Base-by-base conservation (phyloP, 2,329 filamentous ascomycete genomes). In the Stachybotrys chlorohalonatus region DNA sequence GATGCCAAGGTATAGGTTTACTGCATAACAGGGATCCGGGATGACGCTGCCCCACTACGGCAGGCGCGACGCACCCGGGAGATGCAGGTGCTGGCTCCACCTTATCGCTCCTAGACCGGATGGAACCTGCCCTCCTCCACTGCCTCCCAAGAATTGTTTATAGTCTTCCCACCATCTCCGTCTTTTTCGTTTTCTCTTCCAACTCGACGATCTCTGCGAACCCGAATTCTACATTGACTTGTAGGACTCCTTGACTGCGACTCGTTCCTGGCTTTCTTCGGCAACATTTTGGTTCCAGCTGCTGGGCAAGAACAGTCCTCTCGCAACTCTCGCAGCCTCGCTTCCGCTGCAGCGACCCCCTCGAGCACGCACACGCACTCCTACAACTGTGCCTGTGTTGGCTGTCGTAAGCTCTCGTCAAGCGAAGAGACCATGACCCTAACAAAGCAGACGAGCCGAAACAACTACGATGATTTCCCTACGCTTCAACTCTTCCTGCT, bases 401-500 rank as follows among this genome's bases (percentile, higher is more conserved):
- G 66, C 64, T 60, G 72, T 73, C 73, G 73, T 77, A 75, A 76
- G 72, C 65, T 64, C 65, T 66, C 64, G 64, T 63, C 66, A 69
- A 68, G 63, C 67, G 58, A 55, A 66, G 63, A 71, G 70, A 69
- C 70, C 66, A 82, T 83, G 79, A 68, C 73, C 72, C 74, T 79
- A 70, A 76, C 75, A 58, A 74, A 68, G 62, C 74, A 75, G 70
- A 72, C 69, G 72, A 72, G 70, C 59, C 72, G 72, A 68, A 80
- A 79, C 73, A 79, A 87, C 71, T 79, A 83, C 61, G 81, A 90
- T 73, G 83, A 83, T 64, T 96, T 96, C 65, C 92, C 91, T 5
- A 83, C 87, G 7, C 73, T 84, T 30, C 92, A 96, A 69, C 83
- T 96, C 31, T 91, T 93, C 62, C 73, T 96, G 16, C 81, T 96